A percentile compares a stretch with the other conserved stretches of the same genome.
These are phyloP conservation scores for Diplodia mutila DNA, from an alignment of 2,329 filamentous ascomycete genomes.

Conservation along the genomic window DNA sequence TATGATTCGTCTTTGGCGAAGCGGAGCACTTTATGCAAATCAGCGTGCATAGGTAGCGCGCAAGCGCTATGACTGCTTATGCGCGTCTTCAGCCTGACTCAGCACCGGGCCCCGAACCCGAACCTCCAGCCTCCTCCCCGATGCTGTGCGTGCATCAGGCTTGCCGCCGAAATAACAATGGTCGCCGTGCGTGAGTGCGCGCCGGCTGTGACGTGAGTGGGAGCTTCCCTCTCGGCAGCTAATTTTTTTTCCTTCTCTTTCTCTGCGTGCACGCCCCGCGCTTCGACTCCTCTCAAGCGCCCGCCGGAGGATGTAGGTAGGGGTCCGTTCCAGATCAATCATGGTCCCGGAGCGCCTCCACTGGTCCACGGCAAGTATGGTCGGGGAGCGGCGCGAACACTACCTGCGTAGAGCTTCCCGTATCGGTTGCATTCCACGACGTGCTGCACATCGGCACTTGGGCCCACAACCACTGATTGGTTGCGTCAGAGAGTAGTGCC, in stretches of 20 bases:
- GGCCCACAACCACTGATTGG: not conserved
- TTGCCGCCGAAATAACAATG: not conserved
- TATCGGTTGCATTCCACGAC: not conserved
- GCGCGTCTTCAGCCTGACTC: slow-evolving; percentile 17
- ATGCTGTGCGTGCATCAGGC: not conserved
- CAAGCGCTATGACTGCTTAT: slow-evolving; percentile 11
- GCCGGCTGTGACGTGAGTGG: too few relatives aligned
- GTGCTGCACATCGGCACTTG: not conserved
- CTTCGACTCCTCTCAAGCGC: too few relatives aligned
- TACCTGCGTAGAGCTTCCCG: not conserved
- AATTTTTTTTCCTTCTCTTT: too few relatives aligned
- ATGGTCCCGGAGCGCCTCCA: not conserved
- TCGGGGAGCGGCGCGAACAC: not conserved
- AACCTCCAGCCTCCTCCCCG: not conserved
- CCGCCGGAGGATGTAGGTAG: not conserved
- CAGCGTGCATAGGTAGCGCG: slow-evolving; percentile 12
- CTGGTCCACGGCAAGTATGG: not conserved
- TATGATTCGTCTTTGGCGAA: slow-evolving; percentile 12
- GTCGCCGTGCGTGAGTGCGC: too few relatives aligned
- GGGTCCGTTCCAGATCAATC: not conserved
- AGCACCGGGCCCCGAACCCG: not conserved
- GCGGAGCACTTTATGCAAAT: slow-evolving; percentile 16
- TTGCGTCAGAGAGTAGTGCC: not conserved
- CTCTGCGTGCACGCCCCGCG: too few relatives aligned
- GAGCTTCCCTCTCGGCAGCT: not conserved